Evolutionary conservation across 2,329 filamentous ascomycete genomes (phyloP).

Genomic region (Hirsutella rhossiliensis): DNA sequence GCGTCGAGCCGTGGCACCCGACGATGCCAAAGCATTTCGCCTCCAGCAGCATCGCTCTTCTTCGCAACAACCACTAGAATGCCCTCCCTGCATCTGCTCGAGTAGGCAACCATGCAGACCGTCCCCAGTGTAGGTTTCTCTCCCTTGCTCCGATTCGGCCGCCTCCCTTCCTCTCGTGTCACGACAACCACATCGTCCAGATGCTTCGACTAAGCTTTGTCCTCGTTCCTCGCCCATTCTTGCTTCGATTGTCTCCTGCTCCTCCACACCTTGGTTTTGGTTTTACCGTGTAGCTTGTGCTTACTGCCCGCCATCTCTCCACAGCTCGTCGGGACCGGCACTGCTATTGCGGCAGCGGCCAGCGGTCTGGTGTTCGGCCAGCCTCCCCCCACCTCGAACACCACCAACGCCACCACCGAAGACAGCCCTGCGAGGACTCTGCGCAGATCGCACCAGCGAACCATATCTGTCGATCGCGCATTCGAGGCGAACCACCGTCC

Average conservation of each 20-base stretch:
- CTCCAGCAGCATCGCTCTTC: slow-evolving; percentile 2
- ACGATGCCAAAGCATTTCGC: slow-evolving; percentile 7
- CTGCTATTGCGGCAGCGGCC: slow-evolving; percentile 48
- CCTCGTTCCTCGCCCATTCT: not conserved
- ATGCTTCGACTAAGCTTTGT: slow-evolving; percentile 7
- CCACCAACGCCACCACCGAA: slow-evolving; percentile 20
- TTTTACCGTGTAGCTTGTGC: not conserved
- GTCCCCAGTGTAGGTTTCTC: slow-evolving; percentile 35
- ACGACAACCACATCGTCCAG: slow-evolving; percentile 1
- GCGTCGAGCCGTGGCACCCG: not conserved
- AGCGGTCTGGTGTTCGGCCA: slow-evolving; percentile 48
- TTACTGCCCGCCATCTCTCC: not conserved
- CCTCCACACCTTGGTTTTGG: not conserved
- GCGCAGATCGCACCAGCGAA: slow-evolving; percentile 16
- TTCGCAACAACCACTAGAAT: slow-evolving; percentile 17
- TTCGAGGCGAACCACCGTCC: slow-evolving; percentile 14
- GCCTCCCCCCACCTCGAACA: slow-evolving; percentile 18
- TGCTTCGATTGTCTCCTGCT: not conserved
- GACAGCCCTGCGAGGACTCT: slow-evolving; percentile 8
- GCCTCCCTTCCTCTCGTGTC: slow-evolving; percentile 1
- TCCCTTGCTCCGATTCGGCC: slow-evolving; percentile 1
- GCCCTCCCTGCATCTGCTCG: slow-evolving; percentile 22
- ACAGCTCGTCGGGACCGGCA: slow-evolving; percentile 50
- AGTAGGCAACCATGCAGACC: slow-evolving; percentile 39
- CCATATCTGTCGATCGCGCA: slow-evolving; percentile 22